phyloP scores from a whole-genome alignment of 2,329 filamentous ascomycete genomes.

The Colletotrichum gigasporum region DNA sequence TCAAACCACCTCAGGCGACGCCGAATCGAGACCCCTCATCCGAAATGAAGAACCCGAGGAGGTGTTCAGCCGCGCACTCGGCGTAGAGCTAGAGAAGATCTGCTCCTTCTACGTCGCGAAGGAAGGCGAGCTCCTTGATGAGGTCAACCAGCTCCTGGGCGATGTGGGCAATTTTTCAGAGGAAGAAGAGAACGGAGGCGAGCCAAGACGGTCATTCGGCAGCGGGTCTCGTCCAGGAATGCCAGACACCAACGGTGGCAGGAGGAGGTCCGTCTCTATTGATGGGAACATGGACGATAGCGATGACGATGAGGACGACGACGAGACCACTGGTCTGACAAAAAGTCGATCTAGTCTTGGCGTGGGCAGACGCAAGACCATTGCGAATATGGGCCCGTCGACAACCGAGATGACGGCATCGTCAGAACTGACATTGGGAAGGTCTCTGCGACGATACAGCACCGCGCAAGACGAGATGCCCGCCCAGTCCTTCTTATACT shows the following conservation, averaged over 20 bases:
- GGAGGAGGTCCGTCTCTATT: constrained; percentile 48
- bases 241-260: constrained; percentile 52
- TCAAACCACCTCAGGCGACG: constrained; percentile 71
- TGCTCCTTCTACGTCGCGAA: constrained; percentile 90
- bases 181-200: constrained; percentile 38
- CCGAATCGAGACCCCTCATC: constrained; percentile 87
- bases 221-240: constrained; percentile 34
- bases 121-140: constrained; percentile 85
- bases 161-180: constrained; percentile 74
- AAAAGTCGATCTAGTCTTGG: constrained; percentile 52
- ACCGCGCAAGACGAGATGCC: constrained; percentile 79
- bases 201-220: constrained; percentile 32
- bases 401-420: constrained; percentile 69
- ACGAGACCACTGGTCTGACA: constrained; percentile 66
- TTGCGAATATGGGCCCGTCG: constrained; percentile 48
- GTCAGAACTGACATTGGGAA: constrained; percentile 61
- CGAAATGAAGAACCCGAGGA: constrained; percentile 78
- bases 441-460: constrained; percentile 70
- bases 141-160: constrained; percentile 78
- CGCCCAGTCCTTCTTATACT: constrained; percentile 75
- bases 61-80: constrained; percentile 82
- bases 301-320: constrained; percentile 72
- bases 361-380: constrained; percentile 46
- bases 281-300: constrained; percentile 71
- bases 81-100: constrained; percentile 93